Evolutionary conservation across 1,284 basidiomycete genomes (phyloP), one percentile per base, ranked within the genome.

Genomic region (Sporisorium sorghi): DNA sequence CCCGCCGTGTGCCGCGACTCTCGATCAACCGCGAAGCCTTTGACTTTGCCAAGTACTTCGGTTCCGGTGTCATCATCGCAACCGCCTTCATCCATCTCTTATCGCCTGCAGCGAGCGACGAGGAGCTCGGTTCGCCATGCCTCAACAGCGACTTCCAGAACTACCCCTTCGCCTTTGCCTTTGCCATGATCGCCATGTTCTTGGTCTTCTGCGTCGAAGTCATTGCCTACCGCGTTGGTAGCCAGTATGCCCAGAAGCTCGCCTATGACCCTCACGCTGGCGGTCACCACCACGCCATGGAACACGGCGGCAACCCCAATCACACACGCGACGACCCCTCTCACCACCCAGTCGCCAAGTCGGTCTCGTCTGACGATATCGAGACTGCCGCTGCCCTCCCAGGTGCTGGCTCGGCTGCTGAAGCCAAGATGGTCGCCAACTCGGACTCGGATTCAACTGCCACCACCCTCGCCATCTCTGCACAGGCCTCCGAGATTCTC

Each of bases 11-110:
- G 3, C 68, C 76, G 0, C 49, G 68, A 0, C 51, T 86, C 19
- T 40, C 61, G 3, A 77, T 87, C 15, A 86, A 86, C 3, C 66
- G 60, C 0, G 44, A 70, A 11, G 62, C 78, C 23, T 82, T 80
- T 73, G 76, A 75, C 62, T 94, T 96, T 82, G 91, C 92, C 30
- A 97, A 96, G 85, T 98, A 92, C 86, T 97, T 97, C 86, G 96
- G 96, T 49, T 94, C 93, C 9, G 75, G 53, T 55, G 72, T 80
- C 67, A 84, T 87, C 59, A 92, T 98, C 72, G 93, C 93, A 0
- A 98, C 96, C 6, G 86, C 86, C 3, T 86, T 87, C 66, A 87
- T 87, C 39, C 87, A 87, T 53, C 58, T 83, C 0, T 57, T 84
- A 6, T 64, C 65, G 35, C 81, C 82, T 1, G 82, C 65, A 11